These are phyloP conservation scores for Blastomyces parvus DNA, from an alignment of 2,329 filamentous ascomycete species.

Conservation along the genomic window DNA sequence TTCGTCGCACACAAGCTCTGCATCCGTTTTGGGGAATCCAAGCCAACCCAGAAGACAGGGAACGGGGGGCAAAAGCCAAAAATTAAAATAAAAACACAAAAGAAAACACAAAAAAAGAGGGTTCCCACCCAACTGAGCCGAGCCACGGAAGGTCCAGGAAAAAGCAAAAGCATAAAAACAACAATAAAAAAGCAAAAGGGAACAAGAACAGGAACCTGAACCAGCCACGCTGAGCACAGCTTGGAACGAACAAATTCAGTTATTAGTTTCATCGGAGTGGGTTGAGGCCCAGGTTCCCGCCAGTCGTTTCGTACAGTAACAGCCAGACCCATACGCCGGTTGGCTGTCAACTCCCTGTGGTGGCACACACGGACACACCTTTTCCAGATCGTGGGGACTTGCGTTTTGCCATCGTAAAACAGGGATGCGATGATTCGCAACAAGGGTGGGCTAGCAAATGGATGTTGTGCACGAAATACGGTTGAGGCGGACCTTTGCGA, in stretches of 20 bases:
- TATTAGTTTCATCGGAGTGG: not conserved
- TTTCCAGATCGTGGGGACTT: conserved; percentile 24
- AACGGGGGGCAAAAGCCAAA: not conserved
- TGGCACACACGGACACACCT: conserved; percentile 8
- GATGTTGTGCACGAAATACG: conserved; percentile 6
- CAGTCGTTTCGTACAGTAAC: not conserved
- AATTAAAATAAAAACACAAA: too few species aligned
- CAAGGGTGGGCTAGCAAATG: conserved; percentile 8
- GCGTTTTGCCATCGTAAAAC: conserved; percentile 17
- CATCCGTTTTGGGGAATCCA: conserved; percentile 3
- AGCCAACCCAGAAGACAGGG: not conserved
- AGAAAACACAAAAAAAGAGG: not conserved
- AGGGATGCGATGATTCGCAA: conserved; percentile 12
- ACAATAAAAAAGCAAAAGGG: not conserved
- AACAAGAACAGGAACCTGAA: not conserved
- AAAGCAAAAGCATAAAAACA: not conserved
- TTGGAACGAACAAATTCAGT: not conserved
- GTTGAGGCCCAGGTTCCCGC: too few species aligned
- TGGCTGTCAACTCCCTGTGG: conserved; percentile 1
- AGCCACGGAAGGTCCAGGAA: not conserved
- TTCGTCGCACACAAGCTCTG: not conserved
- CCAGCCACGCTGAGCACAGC: not conserved
- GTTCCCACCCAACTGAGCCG: conserved; percentile 1
- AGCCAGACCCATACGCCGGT: not conserved
- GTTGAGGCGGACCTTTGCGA: conserved; percentile 4